A percentile compares a stretch with the other conserved stretches of the same genome.
Evolutionary conservation across 345 rosid species (phyloP).

Genomic region (Nephelium lappaceum): DNA sequence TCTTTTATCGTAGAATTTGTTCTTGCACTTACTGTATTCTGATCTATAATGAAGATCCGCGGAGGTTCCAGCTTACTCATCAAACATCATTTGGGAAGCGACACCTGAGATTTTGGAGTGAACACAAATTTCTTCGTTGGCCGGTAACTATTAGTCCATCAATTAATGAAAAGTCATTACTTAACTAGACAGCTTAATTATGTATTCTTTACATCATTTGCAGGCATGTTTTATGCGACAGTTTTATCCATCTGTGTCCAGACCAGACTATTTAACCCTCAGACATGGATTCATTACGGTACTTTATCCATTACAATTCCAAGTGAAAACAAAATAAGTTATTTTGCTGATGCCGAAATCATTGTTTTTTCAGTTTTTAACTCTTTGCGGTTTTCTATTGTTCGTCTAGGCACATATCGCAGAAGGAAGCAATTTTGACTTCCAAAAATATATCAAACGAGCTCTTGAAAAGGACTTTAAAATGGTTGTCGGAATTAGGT

Average conservation of each 20-base stretch:
- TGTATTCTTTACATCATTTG: background rate
- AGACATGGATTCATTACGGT: conserved; percentile 85
- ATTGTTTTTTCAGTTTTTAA: background rate
- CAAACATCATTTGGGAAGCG: conserved; percentile 64
- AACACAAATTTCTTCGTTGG: conserved; percentile 48
- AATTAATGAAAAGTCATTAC: background rate
- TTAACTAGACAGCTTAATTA: background rate
- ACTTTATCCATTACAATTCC: background rate
- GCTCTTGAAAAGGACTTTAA: conserved; percentile 74
- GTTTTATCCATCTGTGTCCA: conserved; percentile 69
- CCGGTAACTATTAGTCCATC: conserved; percentile 37
- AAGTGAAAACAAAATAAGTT: background rate
- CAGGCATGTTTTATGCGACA: conserved; percentile 70
- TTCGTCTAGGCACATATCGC: conserved; percentile 69
- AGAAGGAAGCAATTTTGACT: conserved; percentile 57
- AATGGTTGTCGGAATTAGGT: conserved; percentile 70
- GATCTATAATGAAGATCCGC: conserved; percentile 40
- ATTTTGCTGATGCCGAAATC: background rate
- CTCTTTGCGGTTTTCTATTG: background rate
- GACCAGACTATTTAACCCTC: conserved; percentile 70
- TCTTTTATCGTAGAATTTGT: no score
- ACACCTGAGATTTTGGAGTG: conserved; percentile 59
- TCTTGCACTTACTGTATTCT: background rate
- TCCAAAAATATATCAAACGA: conserved; percentile 78
- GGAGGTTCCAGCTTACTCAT: conserved; percentile 51